Percentiles rank a stretch among this genome's conserved stretches.
Conservation (phyloP, 2,329 filamentous ascomycete species). For the Colletotrichum graminicola region DNA sequence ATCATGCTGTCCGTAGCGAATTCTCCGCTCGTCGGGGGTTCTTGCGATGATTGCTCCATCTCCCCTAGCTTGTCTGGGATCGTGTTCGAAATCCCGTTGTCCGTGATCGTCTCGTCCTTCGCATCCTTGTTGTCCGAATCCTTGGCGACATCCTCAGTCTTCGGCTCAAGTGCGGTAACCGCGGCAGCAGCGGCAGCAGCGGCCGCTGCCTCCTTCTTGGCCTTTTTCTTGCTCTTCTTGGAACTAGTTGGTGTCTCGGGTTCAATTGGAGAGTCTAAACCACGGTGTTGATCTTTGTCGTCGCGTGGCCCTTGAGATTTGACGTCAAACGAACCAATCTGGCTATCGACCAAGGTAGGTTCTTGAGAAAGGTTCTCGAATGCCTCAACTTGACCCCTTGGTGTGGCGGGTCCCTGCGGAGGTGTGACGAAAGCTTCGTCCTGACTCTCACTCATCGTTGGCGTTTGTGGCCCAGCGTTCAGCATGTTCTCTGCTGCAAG, state of each 20-base stretch:
- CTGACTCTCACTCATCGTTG: constrained; percentile 14
- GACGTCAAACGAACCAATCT: constrained; percentile 23
- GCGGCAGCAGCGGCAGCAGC: constrained; percentile 13
- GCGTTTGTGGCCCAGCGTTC: constrained; percentile 19
- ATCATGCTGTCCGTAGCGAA: constrained; percentile 37
- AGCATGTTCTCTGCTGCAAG: neutral
- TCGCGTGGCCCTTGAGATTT: constrained; percentile 32
- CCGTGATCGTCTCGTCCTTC: constrained; percentile 25
- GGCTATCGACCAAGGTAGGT: constrained; percentile 28
- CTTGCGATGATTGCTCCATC: constrained; percentile 33
- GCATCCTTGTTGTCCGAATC: constrained; percentile 27
- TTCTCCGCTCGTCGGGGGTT: constrained; percentile 32
- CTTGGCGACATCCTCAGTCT: constrained; percentile 3
- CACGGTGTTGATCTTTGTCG: constrained; percentile 23
- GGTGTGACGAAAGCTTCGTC: constrained; percentile 23
- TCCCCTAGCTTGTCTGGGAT: constrained; percentile 35
- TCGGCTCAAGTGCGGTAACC: neutral
- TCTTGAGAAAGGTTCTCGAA: constrained; percentile 27
- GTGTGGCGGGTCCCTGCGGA: neutral
- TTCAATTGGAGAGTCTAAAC: constrained; percentile 13
- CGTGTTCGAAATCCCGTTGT: constrained; percentile 19
- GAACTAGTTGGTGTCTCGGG: constrained; percentile 38
- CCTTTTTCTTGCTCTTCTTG: constrained; percentile 50
- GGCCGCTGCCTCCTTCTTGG: constrained; percentile 39
- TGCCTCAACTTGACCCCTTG: constrained; percentile 2